Evolutionary conservation across 148 eudicot species (phyloP).

Genomic region (Cornus suecica): DNA sequence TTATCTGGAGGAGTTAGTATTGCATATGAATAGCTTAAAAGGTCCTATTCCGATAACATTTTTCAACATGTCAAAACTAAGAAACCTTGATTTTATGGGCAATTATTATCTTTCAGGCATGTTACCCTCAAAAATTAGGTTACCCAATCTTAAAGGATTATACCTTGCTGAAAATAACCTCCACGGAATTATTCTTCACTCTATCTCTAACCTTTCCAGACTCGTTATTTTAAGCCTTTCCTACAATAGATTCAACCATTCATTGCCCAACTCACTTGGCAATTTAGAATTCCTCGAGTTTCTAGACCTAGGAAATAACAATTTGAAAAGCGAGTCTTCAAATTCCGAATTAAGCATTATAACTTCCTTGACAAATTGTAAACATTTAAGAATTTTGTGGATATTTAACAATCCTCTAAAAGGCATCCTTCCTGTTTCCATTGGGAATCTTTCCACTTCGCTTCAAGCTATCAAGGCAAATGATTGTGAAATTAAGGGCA

Average conservation of each 20-base stretch:
- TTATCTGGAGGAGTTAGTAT: too few species aligned
- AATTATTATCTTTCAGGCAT: too few species aligned
- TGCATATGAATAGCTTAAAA: too few species aligned
- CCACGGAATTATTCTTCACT: neutral
- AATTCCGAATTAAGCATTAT: neutral
- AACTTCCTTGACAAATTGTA: neutral
- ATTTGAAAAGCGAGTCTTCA: neutral
- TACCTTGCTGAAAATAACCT: neutral
- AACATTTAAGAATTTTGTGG: neutral
- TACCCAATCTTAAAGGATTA: neutral
- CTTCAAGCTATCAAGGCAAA: neutral
- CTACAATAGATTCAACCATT: neutral
- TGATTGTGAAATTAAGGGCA: constrained; percentile 7
- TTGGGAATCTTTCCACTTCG: constrained; percentile 10
- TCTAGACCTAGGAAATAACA: neutral
- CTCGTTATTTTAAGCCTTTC: neutral
- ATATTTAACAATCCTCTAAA: neutral
- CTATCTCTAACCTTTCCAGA: constrained; percentile 6
- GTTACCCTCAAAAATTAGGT: too few species aligned
- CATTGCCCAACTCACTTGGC: constrained; percentile 16
- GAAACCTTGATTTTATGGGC: too few species aligned
- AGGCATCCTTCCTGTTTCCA: constrained; percentile 9
- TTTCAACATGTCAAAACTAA: too few species aligned
- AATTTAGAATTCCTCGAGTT: neutral
- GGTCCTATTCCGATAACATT: too few species aligned